These are phyloP conservation scores for Massariosphaeria phaeospora DNA, from an alignment of 495 filamentous ascomycete species.

Conservation along the genomic window DNA sequence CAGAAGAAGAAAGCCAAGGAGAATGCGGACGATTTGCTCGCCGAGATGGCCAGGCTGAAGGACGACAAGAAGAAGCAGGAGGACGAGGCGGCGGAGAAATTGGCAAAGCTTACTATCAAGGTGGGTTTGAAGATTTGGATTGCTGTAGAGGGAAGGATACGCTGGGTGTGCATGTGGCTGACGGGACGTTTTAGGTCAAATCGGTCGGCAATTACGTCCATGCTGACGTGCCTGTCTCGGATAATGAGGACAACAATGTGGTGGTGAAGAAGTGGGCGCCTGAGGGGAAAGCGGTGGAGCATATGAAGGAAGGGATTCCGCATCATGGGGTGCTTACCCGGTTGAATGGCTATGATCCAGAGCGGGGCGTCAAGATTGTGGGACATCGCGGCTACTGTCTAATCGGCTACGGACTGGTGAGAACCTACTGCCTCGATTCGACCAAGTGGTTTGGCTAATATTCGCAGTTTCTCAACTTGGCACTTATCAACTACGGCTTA, in stretches of 20 bases:
- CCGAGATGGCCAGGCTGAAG: conserved; percentile 69
- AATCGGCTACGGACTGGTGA: conserved; percentile 80
- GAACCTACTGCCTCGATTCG: too few relatives aligned
- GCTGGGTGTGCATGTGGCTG: too few relatives aligned
- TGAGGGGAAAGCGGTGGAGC: conserved; percentile 55
- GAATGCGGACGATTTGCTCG: conserved; percentile 67
- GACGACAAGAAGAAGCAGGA: conserved; percentile 74
- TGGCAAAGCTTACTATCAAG: conserved; percentile 64
- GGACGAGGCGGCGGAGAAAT: conserved; percentile 67
- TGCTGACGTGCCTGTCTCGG: conserved; percentile 80
- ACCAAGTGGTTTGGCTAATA: too few relatives aligned
- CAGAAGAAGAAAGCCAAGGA: conserved; percentile 94
- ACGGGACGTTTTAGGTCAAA: too few relatives aligned
- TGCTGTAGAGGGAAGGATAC: too few relatives aligned
- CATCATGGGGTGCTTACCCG: conserved; percentile 91
- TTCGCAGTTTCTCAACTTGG: conserved; percentile 76
- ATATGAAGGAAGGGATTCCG: conserved; percentile 66
- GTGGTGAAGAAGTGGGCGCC: conserved; percentile 75
- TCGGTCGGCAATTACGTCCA: conserved; percentile 92
- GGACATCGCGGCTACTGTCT: conserved; percentile 95
- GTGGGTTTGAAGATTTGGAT: too few relatives aligned
- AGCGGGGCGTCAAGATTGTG: conserved; percentile 54
- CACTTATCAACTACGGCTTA: conserved; percentile 87
- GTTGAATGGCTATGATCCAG: conserved; percentile 88
- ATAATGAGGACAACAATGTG: conserved; percentile 88